Evolutionary conservation across 2,329 filamentous ascomycete genomes (phyloP), one percentile per base, ranked within the genome.

Genomic region (Phialophora macrospora): DNA sequence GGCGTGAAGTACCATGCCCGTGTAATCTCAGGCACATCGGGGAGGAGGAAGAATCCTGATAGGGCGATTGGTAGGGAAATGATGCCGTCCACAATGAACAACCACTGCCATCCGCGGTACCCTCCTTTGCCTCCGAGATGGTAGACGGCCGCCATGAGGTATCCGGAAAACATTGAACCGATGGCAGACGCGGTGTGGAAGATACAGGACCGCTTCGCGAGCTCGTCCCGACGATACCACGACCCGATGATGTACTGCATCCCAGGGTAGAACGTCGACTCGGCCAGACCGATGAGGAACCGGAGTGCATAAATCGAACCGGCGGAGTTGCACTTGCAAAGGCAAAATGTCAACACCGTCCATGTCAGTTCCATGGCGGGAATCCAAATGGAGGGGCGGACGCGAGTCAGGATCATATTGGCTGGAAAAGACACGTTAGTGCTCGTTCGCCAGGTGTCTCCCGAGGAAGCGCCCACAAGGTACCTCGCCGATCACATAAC

Each of bases 281-380:
- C 82, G 0, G 79, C 79, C 9, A 84, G 75, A 8, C 69, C 69
- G 38, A 71, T 59, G 20, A 71, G 62, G 48, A 71, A 71, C 4
- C 69, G 59, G 22, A 69, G 60, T 4, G 62, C 69, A 44, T 71
- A 69, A 0, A 78, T 67, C 44, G 77, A 76, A 2, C 72, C 62
- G 4, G 75, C 74, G 58, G 72, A 75, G 11, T 74, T 75, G 12
- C 74, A 74, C 4, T 84, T 80, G 61, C 82, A 86, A 64, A 86
- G 84, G 2, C 86, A 75, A 8, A 88, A 77, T 0, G 85, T 87
- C 65, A 87, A 84, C 17, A 86, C 73, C 0, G 84, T 84, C 85
- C 85, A 87, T 1, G 77, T 73, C 1, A 83, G 69, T 76, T 80
- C 64, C 28, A 64, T 59, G n/a, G 60, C 32, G 8, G 63, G 58